phyloP scores from a whole-genome alignment of 768 basidiomycete species.

The Gloeostereum incarnatum region DNA sequence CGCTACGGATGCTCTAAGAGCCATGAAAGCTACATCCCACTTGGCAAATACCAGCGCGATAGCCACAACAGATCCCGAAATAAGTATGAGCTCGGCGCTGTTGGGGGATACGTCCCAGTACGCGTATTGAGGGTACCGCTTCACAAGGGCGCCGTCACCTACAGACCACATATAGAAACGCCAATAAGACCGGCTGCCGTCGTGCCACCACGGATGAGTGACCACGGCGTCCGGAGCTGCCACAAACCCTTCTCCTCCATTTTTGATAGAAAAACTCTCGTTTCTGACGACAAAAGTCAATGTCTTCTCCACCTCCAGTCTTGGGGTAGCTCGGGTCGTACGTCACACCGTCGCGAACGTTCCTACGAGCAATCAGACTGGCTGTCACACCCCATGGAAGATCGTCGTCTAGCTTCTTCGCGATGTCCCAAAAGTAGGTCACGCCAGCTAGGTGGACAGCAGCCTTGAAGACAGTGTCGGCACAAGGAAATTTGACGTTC shows the following conservation, averaged over 20 bases:
- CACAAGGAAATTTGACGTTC: slow-evolving; percentile 37
- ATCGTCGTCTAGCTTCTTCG: slow-evolving; percentile 34
- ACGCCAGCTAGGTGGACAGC: slow-evolving; percentile 49
- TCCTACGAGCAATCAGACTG: slow-evolving; percentile 42
- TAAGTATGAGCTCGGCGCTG: slow-evolving; percentile 27
- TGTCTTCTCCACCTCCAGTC: slow-evolving; percentile 58
- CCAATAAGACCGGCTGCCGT: slow-evolving; percentile 33
- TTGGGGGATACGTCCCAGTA: slow-evolving; percentile 40
- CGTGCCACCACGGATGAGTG: slow-evolving; percentile 51
- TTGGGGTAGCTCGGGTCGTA: slow-evolving; percentile 45
- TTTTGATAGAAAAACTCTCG: slow-evolving; percentile 23
- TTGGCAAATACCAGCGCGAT: slow-evolving; percentile 10
- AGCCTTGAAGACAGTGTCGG: slow-evolving; percentile 37
- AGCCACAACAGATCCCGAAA: slow-evolving; percentile 5
- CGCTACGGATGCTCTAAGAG: slow-evolving; percentile 14
- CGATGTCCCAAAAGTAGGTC: slow-evolving; percentile 56
- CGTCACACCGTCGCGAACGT: slow-evolving; percentile 30
- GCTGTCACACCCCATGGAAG: slow-evolving; percentile 60
- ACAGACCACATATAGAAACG: slow-evolving; percentile 52
- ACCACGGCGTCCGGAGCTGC: slow-evolving; percentile 40
- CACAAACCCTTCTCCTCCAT: slow-evolving; percentile 29
- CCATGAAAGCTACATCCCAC: slow-evolving; percentile 6
- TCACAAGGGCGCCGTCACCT: slow-evolving; percentile 44
- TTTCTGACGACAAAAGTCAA: slow-evolving; percentile 46
- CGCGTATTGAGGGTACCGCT: slow-evolving; percentile 33